A percentile compares a stretch with the other conserved stretches of the same genome.
Evolutionary conservation across 208 protist genomes (phyloP).

Genomic region (Trypanosoma conorhini): DNA sequence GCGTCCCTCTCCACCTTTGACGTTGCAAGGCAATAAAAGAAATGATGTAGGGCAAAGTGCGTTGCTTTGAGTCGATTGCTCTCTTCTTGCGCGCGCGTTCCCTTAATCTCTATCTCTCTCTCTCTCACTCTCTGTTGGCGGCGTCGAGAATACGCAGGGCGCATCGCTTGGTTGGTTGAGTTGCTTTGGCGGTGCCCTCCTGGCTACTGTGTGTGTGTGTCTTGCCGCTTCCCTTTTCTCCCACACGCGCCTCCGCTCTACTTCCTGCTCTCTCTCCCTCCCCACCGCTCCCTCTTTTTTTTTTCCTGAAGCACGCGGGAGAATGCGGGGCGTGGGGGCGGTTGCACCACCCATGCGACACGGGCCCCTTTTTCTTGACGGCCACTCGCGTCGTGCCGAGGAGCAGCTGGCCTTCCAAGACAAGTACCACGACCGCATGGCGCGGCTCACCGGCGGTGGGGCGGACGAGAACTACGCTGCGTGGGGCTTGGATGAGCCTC

Average conservation of each 20-base stretch:
- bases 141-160: not conserved
- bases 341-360: conserved; percentile 18
- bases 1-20: not conserved
- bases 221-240: conserved; percentile 4
- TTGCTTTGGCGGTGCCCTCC: conserved; percentile 16
- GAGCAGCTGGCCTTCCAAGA: conserved; percentile 49
- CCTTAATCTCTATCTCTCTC: not conserved
- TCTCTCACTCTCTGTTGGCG: not conserved
- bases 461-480: conserved; percentile 13
- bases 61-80: not conserved
- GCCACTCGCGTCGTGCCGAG: conserved; percentile 20
- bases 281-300: not conserved
- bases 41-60: not conserved
- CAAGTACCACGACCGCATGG: conserved; percentile 44
- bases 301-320: not conserved
- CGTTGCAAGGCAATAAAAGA: not conserved
- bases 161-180: conserved; percentile 1
- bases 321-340: not conserved
- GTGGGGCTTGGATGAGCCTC: not conserved
- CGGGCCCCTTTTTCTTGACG: conserved; percentile 10
- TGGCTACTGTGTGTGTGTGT: conserved; percentile 6
- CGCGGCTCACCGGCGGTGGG: conserved; percentile 28
- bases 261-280: no score
- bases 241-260: not conserved
- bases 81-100: no score